Conservation (phyloP, 2,329 filamentous ascomycete species). For the Mariannaea elegans region DNA sequence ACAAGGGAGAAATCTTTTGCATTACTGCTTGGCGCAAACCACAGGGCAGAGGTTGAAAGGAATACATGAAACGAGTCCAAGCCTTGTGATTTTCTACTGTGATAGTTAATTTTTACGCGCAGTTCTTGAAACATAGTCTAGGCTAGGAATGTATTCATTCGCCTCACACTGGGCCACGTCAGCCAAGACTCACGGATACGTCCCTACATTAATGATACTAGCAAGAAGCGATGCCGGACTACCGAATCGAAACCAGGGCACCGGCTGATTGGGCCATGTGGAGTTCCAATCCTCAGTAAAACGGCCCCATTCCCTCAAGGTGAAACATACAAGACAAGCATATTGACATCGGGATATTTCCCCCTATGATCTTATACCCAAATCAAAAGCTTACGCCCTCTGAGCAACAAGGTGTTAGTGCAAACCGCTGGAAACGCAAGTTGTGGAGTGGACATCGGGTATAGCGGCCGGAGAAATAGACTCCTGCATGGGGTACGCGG, state of each 20-base stretch:
- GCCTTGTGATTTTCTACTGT: too few species aligned
- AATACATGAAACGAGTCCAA: too few species aligned
- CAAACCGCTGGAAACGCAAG: neutral
- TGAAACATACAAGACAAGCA: slow-evolving; percentile 2
- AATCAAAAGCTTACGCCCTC: neutral
- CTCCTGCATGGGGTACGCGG: neutral
- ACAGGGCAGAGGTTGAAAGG: too few species aligned
- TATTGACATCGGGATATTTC: neutral
- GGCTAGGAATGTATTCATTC: neutral
- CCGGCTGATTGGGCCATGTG: slow-evolving; percentile 5
- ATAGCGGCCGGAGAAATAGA: slow-evolving; percentile 18
- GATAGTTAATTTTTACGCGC: too few species aligned
- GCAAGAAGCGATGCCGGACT: slow-evolving; percentile 9
- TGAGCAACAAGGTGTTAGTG: neutral
- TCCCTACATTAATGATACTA: neutral
- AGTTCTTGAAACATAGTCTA: too few species aligned
- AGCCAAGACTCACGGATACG: slow-evolving; percentile 8
- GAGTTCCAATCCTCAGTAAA: too few species aligned
- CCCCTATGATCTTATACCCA: neutral
- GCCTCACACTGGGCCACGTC: slow-evolving; percentile 1
- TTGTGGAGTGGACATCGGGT: slow-evolving; percentile 1
- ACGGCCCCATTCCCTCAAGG: slow-evolving; percentile 1
- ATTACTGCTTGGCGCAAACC: too few species aligned
- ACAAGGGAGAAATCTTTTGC: too few species aligned
- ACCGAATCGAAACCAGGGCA: neutral